phyloP scores from a whole-genome alignment of 202 grass and related monocot genomes.

The Cymbopogon flexuosus region DNA sequence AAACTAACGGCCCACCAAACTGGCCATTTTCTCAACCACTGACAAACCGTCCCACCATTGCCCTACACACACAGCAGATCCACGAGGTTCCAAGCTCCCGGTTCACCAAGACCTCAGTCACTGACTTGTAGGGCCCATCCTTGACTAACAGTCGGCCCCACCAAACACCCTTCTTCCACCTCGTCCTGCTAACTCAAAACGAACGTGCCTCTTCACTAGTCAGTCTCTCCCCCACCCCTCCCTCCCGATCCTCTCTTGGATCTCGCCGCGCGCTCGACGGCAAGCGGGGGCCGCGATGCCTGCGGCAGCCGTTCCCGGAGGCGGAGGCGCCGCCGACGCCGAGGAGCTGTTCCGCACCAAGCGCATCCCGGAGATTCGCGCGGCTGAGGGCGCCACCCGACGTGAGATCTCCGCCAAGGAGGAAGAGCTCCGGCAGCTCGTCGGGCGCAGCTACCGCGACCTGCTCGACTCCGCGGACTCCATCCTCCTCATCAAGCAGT shows the following conservation, averaged over 20 bases:
- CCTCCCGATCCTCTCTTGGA: slow-evolving; percentile 35
- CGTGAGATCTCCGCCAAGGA: slow-evolving; percentile 91
- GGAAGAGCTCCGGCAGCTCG: slow-evolving; percentile 93
- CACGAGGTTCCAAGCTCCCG: not conserved
- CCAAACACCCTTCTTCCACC: not conserved
- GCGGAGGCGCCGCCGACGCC: slow-evolving; percentile 51
- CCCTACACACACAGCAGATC: not conserved
- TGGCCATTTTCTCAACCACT: not conserved
- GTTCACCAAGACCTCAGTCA: not conserved
- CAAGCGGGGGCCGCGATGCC: slow-evolving; percentile 28
- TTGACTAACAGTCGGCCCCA: slow-evolving; percentile 3
- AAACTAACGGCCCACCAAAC: not conserved
- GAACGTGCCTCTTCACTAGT: slow-evolving; percentile 25
- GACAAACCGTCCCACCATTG: not conserved
- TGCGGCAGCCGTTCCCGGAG: slow-evolving; percentile 26
- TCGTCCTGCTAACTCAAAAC: slow-evolving; percentile 10
- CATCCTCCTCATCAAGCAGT: slow-evolving; percentile 84
- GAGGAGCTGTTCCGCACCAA: slow-evolving; percentile 87
- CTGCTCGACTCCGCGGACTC: slow-evolving; percentile 94
- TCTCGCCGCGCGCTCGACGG: slow-evolving; percentile 35
- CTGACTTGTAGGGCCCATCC: not conserved
- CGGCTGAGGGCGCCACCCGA: slow-evolving; percentile 50
- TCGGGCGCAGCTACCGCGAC: slow-evolving; percentile 93
- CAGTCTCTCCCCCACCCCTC: not conserved
- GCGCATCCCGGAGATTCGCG: slow-evolving; percentile 85